phyloP scores from a whole-genome alignment of 129 eudicot genomes.

The Saposhnikovia divaricata region DNA sequence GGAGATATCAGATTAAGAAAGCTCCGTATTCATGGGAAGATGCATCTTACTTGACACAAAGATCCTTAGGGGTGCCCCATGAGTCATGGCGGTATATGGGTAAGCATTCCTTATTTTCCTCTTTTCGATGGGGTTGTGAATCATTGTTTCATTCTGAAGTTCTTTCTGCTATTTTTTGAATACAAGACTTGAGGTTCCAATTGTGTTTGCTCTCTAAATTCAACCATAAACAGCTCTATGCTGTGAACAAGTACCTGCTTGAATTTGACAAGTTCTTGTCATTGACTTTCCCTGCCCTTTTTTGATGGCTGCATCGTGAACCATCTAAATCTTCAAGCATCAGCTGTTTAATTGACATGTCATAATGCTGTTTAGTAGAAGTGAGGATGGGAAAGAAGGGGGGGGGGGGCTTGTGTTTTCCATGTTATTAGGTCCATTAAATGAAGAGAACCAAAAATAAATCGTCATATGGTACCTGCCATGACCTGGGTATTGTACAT shows the following conservation, averaged over 20 bases:
- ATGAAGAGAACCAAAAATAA: background rate
- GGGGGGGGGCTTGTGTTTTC: background rate
- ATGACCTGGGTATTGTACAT: background rate
- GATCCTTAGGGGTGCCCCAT: slow-evolving; percentile 60
- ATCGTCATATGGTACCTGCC: background rate
- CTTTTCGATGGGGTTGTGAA: background rate
- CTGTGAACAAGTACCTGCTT: background rate
- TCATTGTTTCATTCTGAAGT: background rate
- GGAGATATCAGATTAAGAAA: slow-evolving; percentile 71
- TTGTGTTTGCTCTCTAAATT: background rate
- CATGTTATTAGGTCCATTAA: background rate
- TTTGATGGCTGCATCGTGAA: background rate
- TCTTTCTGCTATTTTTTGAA: background rate
- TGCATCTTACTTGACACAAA: slow-evolving; percentile 78
- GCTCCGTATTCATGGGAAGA: slow-evolving; percentile 93
- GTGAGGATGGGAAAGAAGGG: background rate
- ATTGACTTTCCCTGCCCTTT: background rate
- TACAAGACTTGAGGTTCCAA: background rate
- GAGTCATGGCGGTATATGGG: slow-evolving; percentile 78
- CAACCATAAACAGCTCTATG: background rate
- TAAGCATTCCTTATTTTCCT: slow-evolving; percentile 16
- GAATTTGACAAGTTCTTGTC: background rate
- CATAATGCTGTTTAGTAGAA: background rate
- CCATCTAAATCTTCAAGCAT: background rate
- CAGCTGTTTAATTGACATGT: background rate